Evolutionary conservation across 2,329 filamentous ascomycete genomes (phyloP), one percentile per base, ranked within the genome.

Genomic region (Helotiales sp.): DNA sequence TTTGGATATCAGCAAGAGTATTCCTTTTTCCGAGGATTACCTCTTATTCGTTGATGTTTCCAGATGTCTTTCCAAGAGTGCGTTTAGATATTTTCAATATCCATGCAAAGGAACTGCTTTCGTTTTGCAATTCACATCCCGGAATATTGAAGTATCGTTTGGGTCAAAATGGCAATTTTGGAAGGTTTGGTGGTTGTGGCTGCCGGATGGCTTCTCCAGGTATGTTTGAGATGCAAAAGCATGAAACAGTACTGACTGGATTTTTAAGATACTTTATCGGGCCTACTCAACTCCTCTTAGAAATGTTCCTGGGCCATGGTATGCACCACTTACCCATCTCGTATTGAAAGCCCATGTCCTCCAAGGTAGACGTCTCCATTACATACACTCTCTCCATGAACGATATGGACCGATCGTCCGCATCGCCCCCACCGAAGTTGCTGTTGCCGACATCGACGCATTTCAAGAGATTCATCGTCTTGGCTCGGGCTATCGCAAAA

Each of bases 401-500:
- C 47, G 34, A 38, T 62, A 63, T 19, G 61, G 61, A 15, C 19
- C 51, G 6, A 31, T 34, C 3, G 48, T 57, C 24, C 60, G 54
- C 1, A 56, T 63, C 15, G 34, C 49, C 8, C 79, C 38, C 77
- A 76, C 38, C 78, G 61, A 57, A 78, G 33, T 64, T n/a, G 54
- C 55, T 8, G 69, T 81, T 68, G 55, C 75, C 72, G 69, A 81
- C 38, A 47, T 67, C 4, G 30, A 57, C n/a, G 66, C 68, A 1
- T 69, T 61, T 5, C 70, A 67, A 36, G 67, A 71, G 52, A 72
- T 76, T 38, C 69, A 76, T 62, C 69, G 64, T 22, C 67, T 71
- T 4, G 67, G 69, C 6, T 66, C 65, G 2, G 66, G 66, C 2
- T 76, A 69, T 42, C 54, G 64, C n/a, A 76, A 76, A 55, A 65